Percentiles rank a stretch among this genome's conserved stretches.
phyloP scores from a whole-genome alignment of 768 basidiomycete genomes.

The Boletus rex-veris region DNA sequence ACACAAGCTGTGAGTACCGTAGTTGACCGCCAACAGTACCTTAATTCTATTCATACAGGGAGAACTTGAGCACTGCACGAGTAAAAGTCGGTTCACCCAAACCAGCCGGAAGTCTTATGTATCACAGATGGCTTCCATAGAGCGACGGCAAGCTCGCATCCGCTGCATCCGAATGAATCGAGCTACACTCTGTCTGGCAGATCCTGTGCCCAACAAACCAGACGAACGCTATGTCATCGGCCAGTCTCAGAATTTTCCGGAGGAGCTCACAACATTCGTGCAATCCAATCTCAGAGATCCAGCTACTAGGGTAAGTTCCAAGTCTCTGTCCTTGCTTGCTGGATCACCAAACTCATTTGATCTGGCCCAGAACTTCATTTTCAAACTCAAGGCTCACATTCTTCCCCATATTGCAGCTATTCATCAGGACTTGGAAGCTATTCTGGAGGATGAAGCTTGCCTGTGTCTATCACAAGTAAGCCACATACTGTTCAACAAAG shows the following conservation, averaged over 20 bases:
- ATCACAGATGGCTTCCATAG: neutral
- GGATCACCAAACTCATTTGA: neutral
- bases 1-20: neutral
- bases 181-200: neutral
- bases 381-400: neutral
- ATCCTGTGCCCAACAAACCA: neutral
- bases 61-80: neutral
- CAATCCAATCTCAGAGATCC: neutral
- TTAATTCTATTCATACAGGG: neutral
- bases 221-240: neutral
- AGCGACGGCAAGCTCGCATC: neutral
- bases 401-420: neutral
- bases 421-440: neutral
- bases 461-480: no score
- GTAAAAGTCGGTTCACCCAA: neutral
- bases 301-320: neutral
- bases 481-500: neutral
- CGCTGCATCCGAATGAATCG: neutral
- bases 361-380: neutral
- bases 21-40: no score
- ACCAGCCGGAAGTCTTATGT: neutral
- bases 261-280: neutral
- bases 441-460: no score
- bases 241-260: neutral
- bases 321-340: no score